Evolutionary conservation across 2,329 filamentous ascomycete species (phyloP).

Genomic region (Aspergillus viridinutans): DNA sequence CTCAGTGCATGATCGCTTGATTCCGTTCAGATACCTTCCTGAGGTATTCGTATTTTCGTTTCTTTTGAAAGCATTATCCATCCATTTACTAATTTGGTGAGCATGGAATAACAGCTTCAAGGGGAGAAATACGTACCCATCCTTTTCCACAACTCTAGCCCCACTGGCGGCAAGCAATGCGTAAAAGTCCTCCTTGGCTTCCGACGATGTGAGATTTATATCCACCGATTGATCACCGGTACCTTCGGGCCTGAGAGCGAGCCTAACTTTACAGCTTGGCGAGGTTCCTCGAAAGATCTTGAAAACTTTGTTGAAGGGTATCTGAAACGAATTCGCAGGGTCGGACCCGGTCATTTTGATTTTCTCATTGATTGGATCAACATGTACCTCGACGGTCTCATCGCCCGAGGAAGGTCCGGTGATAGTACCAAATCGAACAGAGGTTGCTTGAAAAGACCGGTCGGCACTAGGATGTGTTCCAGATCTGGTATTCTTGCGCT

Average conservation of each 20-base stretch:
- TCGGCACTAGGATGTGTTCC: neutral
- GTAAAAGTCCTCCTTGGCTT: constrained; percentile 21
- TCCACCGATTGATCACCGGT: constrained; percentile 17
- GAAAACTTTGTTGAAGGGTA: constrained; percentile 21
- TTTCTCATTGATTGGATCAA: constrained; percentile 9
- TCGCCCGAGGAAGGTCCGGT: constrained; percentile 5
- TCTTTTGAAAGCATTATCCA: constrained; percentile 29
- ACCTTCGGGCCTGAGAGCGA: constrained; percentile 21
- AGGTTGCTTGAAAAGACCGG: constrained; percentile 14
- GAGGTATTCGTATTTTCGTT: neutral
- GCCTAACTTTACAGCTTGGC: constrained; percentile 26
- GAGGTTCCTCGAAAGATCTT: constrained; percentile 15
- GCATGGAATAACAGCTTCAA: constrained; percentile 5
- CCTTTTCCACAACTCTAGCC: constrained; percentile 16
- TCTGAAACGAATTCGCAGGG: neutral
- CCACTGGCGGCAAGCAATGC: constrained; percentile 8
- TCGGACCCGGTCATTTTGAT: constrained; percentile 6
- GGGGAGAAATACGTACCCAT: constrained; percentile 19
- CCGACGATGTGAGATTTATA: constrained; percentile 23
- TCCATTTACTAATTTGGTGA: constrained; percentile 23
- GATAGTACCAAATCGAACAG: constrained; percentile 20
- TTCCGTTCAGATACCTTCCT: constrained; percentile 1
- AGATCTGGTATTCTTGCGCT: constrained; percentile 3
- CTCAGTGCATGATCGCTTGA: constrained; percentile 15
- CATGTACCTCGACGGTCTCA: constrained; percentile 9